Evolutionary conservation across 2,329 filamentous ascomycete genomes (phyloP), one percentile per base, ranked within the genome.

Genomic region (Alternaria gansuensis): DNA sequence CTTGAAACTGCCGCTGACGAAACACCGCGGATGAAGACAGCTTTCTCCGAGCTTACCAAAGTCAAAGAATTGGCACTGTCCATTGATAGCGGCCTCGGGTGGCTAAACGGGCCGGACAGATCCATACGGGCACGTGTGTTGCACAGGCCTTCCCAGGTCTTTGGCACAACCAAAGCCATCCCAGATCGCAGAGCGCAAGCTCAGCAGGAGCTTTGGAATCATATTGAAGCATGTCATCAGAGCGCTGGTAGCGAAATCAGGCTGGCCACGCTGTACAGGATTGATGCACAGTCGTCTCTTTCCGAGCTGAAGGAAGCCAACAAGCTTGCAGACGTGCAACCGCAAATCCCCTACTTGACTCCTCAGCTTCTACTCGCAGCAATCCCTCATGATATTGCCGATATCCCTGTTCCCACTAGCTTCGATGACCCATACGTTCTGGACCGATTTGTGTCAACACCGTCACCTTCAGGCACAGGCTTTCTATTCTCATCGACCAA

Each of bases 11-110:
- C 85, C 9, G 87, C 88, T 4, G 88, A 91, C 65, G 86, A 89
- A 67, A 86, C 83, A 0, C 79, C 81, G 9, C 82, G 82, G 29
- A 87, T 90, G 85, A 85, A 82, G 60, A 79, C 82, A 33, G 87
- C 88, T 3, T 82, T 92, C 55, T 79, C 80, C 10, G 84, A 82
- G 51, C 80, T 90, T 2, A 77, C 71, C 2, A 80, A 82, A 8
- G 83, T 88, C 3, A 81, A 79, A 34, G 87, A 90, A 60, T 81
- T 92, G n/a, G 89, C 85, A 0, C 75, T 92, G 3, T 90, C 86
- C 17, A 82, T 90, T 39, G 87, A 90, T 68, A 87, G 84, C 55
- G 88, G 89, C 9, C 80, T 91, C 36, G 89, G 89, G 10, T 91
- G 87, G 81, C 81, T 91, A 10, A 79, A 79, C 45, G 88, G 88